Percentiles rank a stretch among this genome's conserved stretches.
These are phyloP conservation scores for Metschnikowia drakensbergensis DNA, from an alignment of 805 yeast species.

Conservation along the genomic window DNA sequence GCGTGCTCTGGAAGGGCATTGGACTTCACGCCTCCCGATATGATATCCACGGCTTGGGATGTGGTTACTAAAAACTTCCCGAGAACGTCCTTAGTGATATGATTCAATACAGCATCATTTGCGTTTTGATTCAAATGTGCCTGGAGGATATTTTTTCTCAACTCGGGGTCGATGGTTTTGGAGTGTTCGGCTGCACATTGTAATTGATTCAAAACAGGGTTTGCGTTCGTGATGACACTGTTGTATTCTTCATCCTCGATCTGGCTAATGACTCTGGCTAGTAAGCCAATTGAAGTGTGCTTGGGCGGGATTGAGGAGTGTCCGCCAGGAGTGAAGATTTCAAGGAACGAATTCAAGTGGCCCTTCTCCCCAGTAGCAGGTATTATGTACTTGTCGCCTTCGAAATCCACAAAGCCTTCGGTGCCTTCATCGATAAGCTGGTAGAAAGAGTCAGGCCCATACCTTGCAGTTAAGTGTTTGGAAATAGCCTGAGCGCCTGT, in stretches of 20 bases:
- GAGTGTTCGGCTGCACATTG: constrained; percentile 48
- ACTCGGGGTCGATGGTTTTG: constrained; percentile 24
- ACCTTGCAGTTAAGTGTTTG: constrained; percentile 29
- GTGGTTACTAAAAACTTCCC: constrained; percentile 41
- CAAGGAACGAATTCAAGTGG: constrained; percentile 37
- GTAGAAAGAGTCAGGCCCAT: constrained; percentile 42
- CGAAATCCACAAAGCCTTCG: constrained; percentile 14
- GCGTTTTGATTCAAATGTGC: constrained; percentile 36
- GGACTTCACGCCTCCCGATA: constrained; percentile 47
- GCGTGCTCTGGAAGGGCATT: constrained; percentile 51
- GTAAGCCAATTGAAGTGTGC: constrained; percentile 47
- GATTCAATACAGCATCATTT: constrained; percentile 34
- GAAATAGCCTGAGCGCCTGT: constrained; percentile 36
- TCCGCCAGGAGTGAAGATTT: constrained; percentile 46
- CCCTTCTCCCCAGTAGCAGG: constrained; percentile 52
- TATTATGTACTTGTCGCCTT: constrained; percentile 22
- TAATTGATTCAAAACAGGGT: constrained; percentile 42
- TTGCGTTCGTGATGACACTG: constrained; percentile 37
- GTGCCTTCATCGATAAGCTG: constrained; percentile 45
- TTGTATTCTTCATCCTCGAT: constrained; percentile 38
- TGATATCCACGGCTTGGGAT: constrained; percentile 47
- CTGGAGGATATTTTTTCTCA: constrained; percentile 36
- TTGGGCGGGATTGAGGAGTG: constrained; percentile 50
- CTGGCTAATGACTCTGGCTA: constrained; percentile 37
- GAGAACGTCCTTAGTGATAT: constrained; percentile 23